A percentile compares a stretch with the other conserved stretches of the same genome.
These are phyloP conservation scores for Tricholoma hemisulphureum DNA, from an alignment of 768 basidiomycete species.

Conservation along the genomic window DNA sequence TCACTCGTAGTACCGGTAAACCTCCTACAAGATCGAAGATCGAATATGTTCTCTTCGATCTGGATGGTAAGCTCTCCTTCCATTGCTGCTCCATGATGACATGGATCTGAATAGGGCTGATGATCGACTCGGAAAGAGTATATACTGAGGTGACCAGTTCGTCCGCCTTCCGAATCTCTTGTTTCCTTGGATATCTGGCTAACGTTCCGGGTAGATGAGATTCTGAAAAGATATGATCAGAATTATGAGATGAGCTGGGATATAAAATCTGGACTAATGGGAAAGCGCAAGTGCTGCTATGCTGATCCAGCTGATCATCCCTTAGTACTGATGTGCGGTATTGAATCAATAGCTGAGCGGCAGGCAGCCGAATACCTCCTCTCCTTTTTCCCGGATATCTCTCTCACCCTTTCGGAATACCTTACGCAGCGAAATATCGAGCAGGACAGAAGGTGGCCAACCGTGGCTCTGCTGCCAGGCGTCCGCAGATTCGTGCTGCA, in stretches of 20 bases:
- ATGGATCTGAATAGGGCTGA: constrained; percentile 45
- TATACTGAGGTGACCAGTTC: constrained; percentile 80
- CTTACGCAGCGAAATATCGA: constrained; percentile 50
- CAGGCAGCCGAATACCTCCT: constrained; percentile 66
- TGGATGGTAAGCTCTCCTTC: constrained; percentile 52
- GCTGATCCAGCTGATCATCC: background rate
- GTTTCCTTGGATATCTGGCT: constrained; percentile 1
- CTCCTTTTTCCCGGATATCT: constrained; percentile 73
- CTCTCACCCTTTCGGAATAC: constrained; percentile 62
- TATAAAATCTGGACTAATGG: constrained; percentile 88
- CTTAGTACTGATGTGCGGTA: background rate
- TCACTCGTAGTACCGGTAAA: constrained; percentile 9
- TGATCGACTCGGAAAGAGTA: constrained; percentile 75
- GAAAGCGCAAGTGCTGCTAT: constrained; percentile 54
- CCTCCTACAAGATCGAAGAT: constrained; percentile 27
- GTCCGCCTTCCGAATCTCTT: constrained; percentile 26
- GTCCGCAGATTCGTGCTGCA: constrained; percentile 66
- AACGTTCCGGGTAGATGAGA: constrained; percentile 50
- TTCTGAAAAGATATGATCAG: constrained; percentile 68
- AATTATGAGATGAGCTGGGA: constrained; percentile 73
- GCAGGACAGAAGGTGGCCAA: constrained; percentile 69
- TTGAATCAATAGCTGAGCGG: constrained; percentile 50
- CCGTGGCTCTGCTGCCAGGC: constrained; percentile 73
- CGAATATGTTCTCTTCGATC: constrained; percentile 70
- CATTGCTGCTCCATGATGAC: background rate